Conservation (phyloP, 345 rosid species). For the Brassica cretica region DNA sequence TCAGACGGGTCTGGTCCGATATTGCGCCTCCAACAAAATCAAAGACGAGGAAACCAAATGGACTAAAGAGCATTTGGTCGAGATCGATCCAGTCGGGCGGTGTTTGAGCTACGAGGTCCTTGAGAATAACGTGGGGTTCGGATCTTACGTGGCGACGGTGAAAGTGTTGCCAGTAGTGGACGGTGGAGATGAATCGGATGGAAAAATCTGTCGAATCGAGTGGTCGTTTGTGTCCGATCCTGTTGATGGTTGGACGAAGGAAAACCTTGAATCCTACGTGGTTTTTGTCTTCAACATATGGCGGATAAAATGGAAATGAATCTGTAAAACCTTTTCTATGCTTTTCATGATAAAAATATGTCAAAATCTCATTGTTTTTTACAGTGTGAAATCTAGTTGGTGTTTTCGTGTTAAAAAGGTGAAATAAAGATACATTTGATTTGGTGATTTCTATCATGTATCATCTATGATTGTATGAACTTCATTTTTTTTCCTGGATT, state of each 20-base stretch:
- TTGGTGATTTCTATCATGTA: neutral
- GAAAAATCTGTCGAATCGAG: slow-evolving; percentile 50
- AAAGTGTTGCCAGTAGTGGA: slow-evolving; percentile 33
- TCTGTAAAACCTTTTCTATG: slow-evolving; percentile 11
- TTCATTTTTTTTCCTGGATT: neutral
- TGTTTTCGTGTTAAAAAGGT: neutral
- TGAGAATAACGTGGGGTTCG: slow-evolving; percentile 59
- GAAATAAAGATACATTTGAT: neutral
- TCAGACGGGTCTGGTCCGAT: slow-evolving; percentile 56
- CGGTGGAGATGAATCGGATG: slow-evolving; percentile 25
- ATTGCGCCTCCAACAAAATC: slow-evolving; percentile 41
- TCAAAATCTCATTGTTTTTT: neutral
- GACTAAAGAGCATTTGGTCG: slow-evolving; percentile 58
- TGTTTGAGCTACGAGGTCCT: slow-evolving; percentile 59
- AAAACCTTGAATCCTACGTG: slow-evolving; percentile 44
- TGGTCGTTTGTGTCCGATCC: slow-evolving; percentile 72
- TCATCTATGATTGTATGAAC: neutral
- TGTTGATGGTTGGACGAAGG: slow-evolving; percentile 52
- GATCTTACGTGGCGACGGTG: slow-evolving; percentile 47
- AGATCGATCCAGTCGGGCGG: slow-evolving; percentile 44
- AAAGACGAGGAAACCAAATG: slow-evolving; percentile 31
- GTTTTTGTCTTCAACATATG: slow-evolving; percentile 45
- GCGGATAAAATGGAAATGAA: slow-evolving; percentile 48
- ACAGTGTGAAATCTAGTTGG: neutral
- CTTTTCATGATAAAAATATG: neutral